These are phyloP conservation scores for Clausena lansium DNA, from an alignment of 345 rosid species.

Conservation along the genomic window DNA sequence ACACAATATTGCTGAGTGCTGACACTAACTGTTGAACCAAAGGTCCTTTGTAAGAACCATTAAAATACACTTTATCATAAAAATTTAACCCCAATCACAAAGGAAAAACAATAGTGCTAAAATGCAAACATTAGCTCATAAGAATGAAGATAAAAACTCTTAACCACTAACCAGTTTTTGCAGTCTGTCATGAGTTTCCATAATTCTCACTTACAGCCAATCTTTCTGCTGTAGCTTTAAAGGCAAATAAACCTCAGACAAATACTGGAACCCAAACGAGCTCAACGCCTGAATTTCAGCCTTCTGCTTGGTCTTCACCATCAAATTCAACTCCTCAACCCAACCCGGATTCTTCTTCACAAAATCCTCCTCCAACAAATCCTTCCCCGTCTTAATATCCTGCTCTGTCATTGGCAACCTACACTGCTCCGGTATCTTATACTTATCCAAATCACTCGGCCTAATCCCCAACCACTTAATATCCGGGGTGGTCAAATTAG, in stretches of 20 bases:
- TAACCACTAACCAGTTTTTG: neutral
- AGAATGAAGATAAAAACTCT: conserved; percentile 2
- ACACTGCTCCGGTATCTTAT: conserved; percentile 86
- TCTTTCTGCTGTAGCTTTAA: conserved; percentile 97
- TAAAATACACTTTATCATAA: neutral
- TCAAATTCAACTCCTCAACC: conserved; percentile 95
- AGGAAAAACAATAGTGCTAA: neutral
- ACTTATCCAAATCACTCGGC: conserved; percentile 94
- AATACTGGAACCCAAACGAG: conserved; percentile 89
- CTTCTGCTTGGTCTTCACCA: conserved; percentile 96
- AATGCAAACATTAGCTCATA: neutral
- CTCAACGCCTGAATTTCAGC: conserved; percentile 99
- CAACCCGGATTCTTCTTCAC: conserved; percentile 99
- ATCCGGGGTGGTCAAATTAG: conserved; percentile 91
- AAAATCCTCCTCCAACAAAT: conserved; percentile 90
- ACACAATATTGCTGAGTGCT: neutral
- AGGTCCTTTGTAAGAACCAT: neutral
- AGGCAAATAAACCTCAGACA: conserved; percentile 95
- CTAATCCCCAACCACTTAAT: conserved; percentile 95
- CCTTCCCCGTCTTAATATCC: conserved; percentile 98
- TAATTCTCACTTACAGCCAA: conserved; percentile 58
- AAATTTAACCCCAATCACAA: neutral
- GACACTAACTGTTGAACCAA: conserved; percentile 2
- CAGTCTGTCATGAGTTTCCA: neutral
- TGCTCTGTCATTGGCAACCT: conserved; percentile 97